Evolutionary conservation across 768 basidiomycete species (phyloP), one percentile per base, ranked within the genome.

Genomic region (Suillus spraguei): DNA sequence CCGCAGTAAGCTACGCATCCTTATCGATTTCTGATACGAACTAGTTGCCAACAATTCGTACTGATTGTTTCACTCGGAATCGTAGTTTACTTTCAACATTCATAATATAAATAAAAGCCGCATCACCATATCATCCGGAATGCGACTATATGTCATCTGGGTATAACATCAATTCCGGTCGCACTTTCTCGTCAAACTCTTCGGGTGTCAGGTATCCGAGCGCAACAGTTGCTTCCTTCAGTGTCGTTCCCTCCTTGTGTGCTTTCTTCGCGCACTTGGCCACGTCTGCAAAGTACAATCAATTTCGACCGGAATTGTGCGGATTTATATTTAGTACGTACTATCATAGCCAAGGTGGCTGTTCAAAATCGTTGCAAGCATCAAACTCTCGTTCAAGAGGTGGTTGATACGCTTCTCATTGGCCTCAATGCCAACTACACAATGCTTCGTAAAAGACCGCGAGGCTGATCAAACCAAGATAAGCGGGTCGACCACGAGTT

Each of bases 191-290:
- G 77, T 99, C 96, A 77, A 99, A 99, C 76, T 96, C 94, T 73
- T 97, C 94, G 0, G 87, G 81, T 1, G 91, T 91, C 70, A 99
- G 76, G 77, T 92, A 89, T 56, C 94, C 94, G 41, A 98, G 85
- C 22, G 87, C 77, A 53, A 99, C 89, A 13, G 95, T 95, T 47
- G 97, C 95, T 79, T 95, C 91, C 82, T 97, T 99, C 76, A 99
- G 74, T 64, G 97, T 99, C 56, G 89, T 92, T 33, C 97, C 97
- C 78, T 99, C 95, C 76, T 91, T 94, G 83, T 99, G 97, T n/a
- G 97, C 97, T 77, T 99, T 99, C 86, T 99, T 99, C 35, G 97
- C 97, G 72, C 92, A 94, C 79, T 93, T 95, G 58, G 97, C 97
- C 58, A 99, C 97, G 78, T 97, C 95, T 98, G 72, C 49, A 47